Base-by-base conservation (phyloP, 208 protist species). In the Tritrichomonas foetus region DNA sequence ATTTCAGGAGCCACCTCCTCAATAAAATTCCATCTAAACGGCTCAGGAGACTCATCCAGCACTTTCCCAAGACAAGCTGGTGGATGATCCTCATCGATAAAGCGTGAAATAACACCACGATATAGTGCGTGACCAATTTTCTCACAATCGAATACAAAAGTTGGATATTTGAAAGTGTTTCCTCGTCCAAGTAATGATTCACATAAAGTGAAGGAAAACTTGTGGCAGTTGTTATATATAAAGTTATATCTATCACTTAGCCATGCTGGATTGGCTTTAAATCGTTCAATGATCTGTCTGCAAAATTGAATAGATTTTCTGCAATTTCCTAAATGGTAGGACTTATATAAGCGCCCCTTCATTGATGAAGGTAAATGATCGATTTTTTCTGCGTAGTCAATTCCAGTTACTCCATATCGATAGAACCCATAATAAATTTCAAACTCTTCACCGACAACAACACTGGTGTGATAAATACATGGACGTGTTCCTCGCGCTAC, bases 11-110 rank as follows among this genome's bases (percentile, higher is more conserved):
- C 53, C 16, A 61, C 53, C 5, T 61, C 53, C 5, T 61, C 16
- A 61, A 22, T 61, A 22, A 22, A 16, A 16, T 61, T 61, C 5
- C 5, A 61, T 61, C 53, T 61, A 16, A 61, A 61, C 5, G 53
- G 53, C 53, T 61, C 53, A 22, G 5, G 53, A 22, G 53, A 61
- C n/a, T n/a, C n/a, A 61, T 61, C 53, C 53, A 22, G 5, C 16
- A 61, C 53, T 61, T 61, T 61, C 16, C 53, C 53, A 61, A 82
- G 39, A 39, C 47, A 82, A 50, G 33, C 30, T 47, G 74, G 74
- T n/a, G 74, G 74, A 82, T 82, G 30, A 82, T 82, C 74, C 50
- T 82, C 5, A 82, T 82, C 74, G 27, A 82, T 82, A 16, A 82
- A 82, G 14, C 33, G 20, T 3, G 74, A 82, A 53, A 82, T 8